Base-by-base conservation (phyloP, 2,329 filamentous ascomycete species). In the Aureobasidium sp. region DNA sequence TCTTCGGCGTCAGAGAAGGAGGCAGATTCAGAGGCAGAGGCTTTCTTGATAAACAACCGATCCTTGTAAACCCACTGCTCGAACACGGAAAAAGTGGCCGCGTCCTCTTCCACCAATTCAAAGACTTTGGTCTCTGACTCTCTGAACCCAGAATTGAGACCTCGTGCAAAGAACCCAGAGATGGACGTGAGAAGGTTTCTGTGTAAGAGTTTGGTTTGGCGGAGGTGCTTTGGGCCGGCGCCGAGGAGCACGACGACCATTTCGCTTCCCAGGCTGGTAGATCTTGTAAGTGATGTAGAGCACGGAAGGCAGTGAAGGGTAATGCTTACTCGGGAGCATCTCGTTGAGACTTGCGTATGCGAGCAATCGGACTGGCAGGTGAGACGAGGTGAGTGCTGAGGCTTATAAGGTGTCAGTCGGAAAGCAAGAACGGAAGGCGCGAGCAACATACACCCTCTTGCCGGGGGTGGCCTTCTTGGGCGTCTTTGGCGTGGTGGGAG, bases 91-190 rank as follows among this genome's bases (percentile, higher is more conserved):
- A 57, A 57, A 0, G 25, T 29, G 9, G 39, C 29, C 5, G 53
- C 2, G 17, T 45, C 41, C 12, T 48, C 44, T 4, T 62, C 52
- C 22, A 27, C 22, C 8, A 62, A 5, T 14, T 48, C 52, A 15
- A 62, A 47, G 9, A 34, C 6, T 14, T 45, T 45, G 11, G 17
- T 36, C 1, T 36, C 20, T 9, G 41, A 8, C 25, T 58, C 61
- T 25, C 5, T 34, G 41, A 55, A 62, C 0, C 29, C n/a, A 3
- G 20, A 34, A 4, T 14, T 57, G 0, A 62, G 42, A 2, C 51
- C 61, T 9, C n/a, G 4, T 6, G 41, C n/a, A 36, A 62, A 62
- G 44, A 48, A 62, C 14, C 31, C 52, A 6, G 51, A 57, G 6
- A 37, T 25, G 8, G 52, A 27, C 42, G 36, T 55, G 52, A 62